phyloP scores from a whole-genome alignment of 495 filamentous ascomycete species.

The Cetradonia linearis region DNA sequence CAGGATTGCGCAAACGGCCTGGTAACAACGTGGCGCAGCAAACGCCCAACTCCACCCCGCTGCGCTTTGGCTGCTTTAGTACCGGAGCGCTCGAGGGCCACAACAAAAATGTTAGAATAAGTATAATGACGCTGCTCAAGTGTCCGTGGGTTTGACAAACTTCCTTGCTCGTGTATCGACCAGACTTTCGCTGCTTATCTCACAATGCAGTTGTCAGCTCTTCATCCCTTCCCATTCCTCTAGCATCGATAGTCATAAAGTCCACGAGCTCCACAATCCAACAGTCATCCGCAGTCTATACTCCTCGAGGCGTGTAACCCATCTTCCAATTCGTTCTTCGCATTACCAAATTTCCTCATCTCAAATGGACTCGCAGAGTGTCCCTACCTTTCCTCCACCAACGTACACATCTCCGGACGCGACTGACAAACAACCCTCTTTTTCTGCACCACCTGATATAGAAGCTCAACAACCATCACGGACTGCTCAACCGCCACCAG shows the following conservation, averaged over 20 bases:
- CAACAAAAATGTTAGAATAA: background rate
- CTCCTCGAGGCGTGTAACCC: background rate
- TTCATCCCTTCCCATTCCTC: background rate
- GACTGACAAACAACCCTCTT: background rate
- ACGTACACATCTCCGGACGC: background rate
- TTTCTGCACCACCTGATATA: background rate
- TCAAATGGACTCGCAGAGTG: background rate
- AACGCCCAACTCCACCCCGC: background rate
- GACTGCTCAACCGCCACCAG: background rate
- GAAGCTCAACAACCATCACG: conserved; percentile 6
- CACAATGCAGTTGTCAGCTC: background rate
- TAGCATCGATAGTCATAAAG: background rate
- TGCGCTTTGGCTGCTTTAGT: background rate
- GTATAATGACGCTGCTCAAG: background rate
- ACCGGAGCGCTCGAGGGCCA: background rate
- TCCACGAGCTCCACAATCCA: background rate
- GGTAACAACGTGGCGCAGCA: background rate
- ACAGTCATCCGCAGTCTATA: background rate
- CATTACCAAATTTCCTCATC: background rate
- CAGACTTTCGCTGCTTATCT: background rate
- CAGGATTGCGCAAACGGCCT: background rate
- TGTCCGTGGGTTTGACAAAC: background rate
- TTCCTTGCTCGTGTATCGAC: background rate
- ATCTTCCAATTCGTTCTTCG: background rate
- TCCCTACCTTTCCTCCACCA: background rate